Base-by-base conservation (phyloP, 305 asterid species). In the Fraxinus paxiana region DNA sequence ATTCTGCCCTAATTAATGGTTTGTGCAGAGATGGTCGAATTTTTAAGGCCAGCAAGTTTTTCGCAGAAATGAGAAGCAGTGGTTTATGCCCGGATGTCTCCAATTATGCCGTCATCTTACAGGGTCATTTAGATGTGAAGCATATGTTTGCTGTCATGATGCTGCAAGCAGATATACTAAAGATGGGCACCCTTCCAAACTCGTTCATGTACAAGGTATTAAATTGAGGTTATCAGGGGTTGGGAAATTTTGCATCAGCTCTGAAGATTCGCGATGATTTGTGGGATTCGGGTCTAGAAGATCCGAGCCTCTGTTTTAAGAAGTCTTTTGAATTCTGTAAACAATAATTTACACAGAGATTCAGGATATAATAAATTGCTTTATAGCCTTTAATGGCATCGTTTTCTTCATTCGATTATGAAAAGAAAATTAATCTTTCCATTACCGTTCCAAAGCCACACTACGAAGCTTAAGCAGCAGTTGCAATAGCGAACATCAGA, bases 81-180 rank as follows among this genome's bases (percentile, higher is more conserved):
- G 94, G 92, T 72, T 73, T 92, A 5, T 59, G 18, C 79, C 88
- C 92, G 6, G 92, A 88, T 33, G 72, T 78, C 0, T 51, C 63
- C 31, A 89, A 91, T 79, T 92, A 92, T 81, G 87, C 81, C 22
- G 87, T 83, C 17, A 72, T 92, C 9, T 9, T 90, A 12, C 84
- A 76, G 71, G 89, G 90, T 79, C 92, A 91, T 87, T 91, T 84
- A 72, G 80, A 72, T 30, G 83, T 70, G 46, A 88, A 84, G 83
- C 90, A 79, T 41, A 83, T 85, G 46, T 71, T 83, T 73, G 81
- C 85, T 82, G 95, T 85, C 73, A 86, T 86, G 91, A 89, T 92
- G 93, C 80, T 94, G 77, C 95, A 92, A 76, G 95, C 97, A 17
- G 97, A 92, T 81, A 86, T 91, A 94, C 24, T 91, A 33, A 92